These are phyloP conservation scores for Cytospora piceae DNA, from an alignment of 2,329 filamentous ascomycete species.

Conservation along the genomic window DNA sequence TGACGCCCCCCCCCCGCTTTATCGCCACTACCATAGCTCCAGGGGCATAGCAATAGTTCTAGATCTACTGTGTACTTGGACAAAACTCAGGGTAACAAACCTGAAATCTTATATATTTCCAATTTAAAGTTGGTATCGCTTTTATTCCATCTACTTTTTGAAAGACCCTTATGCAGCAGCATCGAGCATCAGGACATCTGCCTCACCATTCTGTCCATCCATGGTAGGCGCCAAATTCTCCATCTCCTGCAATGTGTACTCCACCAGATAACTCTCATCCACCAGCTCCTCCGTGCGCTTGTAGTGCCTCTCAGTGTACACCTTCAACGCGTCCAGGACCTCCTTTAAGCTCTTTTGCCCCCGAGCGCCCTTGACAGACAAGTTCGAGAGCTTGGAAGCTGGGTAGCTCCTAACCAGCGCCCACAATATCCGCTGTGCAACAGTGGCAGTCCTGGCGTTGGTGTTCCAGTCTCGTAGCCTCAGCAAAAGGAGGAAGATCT, in stretches of 20 bases:
- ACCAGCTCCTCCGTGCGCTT: slow-evolving; percentile 85
- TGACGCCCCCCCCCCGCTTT: slow-evolving; percentile 25
- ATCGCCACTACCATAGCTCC: slow-evolving; percentile 30
- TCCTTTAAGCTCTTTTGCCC: slow-evolving; percentile 75
- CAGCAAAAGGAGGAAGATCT: slow-evolving; percentile 81
- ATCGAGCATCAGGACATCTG: slow-evolving; percentile 37
- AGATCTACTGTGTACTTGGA: background rate
- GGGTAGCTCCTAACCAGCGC: slow-evolving; percentile 81
- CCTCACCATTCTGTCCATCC: slow-evolving; percentile 33
- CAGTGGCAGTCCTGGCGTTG: slow-evolving; percentile 81
- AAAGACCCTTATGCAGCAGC: slow-evolving; percentile 24
- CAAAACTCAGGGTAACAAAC: background rate
- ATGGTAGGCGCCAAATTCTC: slow-evolving; percentile 64
- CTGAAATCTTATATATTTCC: background rate
- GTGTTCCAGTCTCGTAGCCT: slow-evolving; percentile 96
- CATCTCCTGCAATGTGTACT: slow-evolving; percentile 94
- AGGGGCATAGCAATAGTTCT: background rate
- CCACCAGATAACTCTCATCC: slow-evolving; percentile 92
- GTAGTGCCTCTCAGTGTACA: slow-evolving; percentile 93
- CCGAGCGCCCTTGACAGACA: slow-evolving; percentile 63
- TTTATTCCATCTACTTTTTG: slow-evolving; percentile 1
- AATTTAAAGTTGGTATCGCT: slow-evolving; percentile 5
- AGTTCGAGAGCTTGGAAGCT: slow-evolving; percentile 72
- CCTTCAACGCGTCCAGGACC: slow-evolving; percentile 81
- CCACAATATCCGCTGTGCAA: slow-evolving; percentile 85